These are phyloP conservation scores for Acacia melanoxylon DNA, from an alignment of 306 rosid genomes.

Conservation along the genomic window DNA sequence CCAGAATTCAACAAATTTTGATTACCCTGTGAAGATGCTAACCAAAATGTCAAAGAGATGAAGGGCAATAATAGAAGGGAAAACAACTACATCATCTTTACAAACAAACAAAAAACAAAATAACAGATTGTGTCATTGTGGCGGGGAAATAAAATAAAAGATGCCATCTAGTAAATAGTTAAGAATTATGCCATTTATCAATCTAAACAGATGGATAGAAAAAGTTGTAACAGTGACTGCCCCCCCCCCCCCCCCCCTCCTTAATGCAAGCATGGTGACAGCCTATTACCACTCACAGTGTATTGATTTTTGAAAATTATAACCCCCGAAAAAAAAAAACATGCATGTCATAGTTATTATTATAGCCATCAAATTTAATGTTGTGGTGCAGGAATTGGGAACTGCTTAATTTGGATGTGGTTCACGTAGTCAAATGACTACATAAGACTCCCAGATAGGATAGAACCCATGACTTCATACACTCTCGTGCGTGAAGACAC, in stretches of 20 bases:
- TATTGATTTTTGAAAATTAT: background rate
- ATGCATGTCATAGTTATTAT: background rate
- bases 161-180: background rate
- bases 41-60: slow-evolving; percentile 1
- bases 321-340: background rate
- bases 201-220: background rate
- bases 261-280: background rate
- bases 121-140: slow-evolving; percentile 6
- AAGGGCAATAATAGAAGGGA: background rate
- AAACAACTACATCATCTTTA: background rate
- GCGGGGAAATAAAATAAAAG: background rate
- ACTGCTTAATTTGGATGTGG: background rate
- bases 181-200: background rate
- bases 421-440: background rate
- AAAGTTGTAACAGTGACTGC: background rate
- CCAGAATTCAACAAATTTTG: slow-evolving; percentile 10
- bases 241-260: background rate
- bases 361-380: background rate
- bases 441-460: background rate
- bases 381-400: background rate
- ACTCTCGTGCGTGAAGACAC: background rate
- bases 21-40: background rate
- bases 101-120: background rate
- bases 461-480: background rate
- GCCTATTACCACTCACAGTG: background rate